Evolutionary conservation across 2,329 filamentous ascomycete species (phyloP).

Genomic region (Pseudocercospora crystallina): DNA sequence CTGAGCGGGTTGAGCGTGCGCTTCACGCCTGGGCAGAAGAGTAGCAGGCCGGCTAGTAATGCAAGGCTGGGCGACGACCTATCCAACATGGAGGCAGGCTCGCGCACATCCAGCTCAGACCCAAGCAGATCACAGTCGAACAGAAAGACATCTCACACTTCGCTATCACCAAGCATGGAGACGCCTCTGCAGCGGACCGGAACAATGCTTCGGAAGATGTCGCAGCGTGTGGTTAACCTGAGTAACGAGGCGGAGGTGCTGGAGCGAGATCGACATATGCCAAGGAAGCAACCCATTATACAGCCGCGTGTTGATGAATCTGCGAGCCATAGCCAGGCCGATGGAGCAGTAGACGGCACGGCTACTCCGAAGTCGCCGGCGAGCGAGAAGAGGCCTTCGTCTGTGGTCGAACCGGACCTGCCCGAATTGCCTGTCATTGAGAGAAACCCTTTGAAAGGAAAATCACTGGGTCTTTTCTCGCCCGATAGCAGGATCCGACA

Average conservation of each 20-base stretch:
- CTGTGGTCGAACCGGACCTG: slow-evolving; percentile 29
- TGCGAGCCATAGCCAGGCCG: not conserved
- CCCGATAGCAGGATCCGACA: slow-evolving; percentile 73
- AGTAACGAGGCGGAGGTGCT: slow-evolving; percentile 86
- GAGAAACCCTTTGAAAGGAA: slow-evolving; percentile 79
- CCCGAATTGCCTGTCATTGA: slow-evolving; percentile 32
- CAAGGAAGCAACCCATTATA: slow-evolving; percentile 58
- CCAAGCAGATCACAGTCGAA: slow-evolving; percentile 57
- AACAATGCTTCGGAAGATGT: slow-evolving; percentile 68
- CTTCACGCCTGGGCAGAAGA: slow-evolving; percentile 47
- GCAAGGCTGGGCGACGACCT: slow-evolving; percentile 62
- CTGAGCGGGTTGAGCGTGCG: slow-evolving; percentile 52
- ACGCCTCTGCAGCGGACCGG: slow-evolving; percentile 52
- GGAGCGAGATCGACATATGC: slow-evolving; percentile 73
- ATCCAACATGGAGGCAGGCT: slow-evolving; percentile 59
- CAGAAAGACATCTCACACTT: slow-evolving; percentile 37
- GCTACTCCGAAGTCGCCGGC: slow-evolving; percentile 27
- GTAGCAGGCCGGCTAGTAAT: slow-evolving; percentile 37
- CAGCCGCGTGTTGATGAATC: slow-evolving; percentile 10
- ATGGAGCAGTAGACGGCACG: slow-evolving; percentile 25
- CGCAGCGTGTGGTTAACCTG: slow-evolving; percentile 94
- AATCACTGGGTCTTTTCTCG: slow-evolving; percentile 79
- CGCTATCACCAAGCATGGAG: slow-evolving; percentile 46
- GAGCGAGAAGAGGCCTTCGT: slow-evolving; percentile 34
- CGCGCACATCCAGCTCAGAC: slow-evolving; percentile 36